Evolutionary conservation across 148 eudicot species (phyloP).

Genomic region (Amaranthus cruentus): DNA sequence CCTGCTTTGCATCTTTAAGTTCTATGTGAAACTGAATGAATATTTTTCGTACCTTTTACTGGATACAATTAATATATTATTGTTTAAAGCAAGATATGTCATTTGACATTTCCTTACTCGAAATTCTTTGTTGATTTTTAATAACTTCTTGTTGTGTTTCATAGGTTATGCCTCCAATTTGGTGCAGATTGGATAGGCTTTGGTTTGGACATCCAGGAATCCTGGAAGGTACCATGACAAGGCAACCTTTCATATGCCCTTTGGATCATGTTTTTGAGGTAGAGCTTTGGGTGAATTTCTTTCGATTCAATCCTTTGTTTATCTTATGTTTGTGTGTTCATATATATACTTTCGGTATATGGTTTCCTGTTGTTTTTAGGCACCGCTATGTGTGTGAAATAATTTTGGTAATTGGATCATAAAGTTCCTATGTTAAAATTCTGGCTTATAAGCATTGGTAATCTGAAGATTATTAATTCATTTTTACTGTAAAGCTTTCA

Average conservation of each 20-base stretch:
- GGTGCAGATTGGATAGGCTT: conserved; percentile 99
- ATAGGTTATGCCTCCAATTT: conserved; percentile 98
- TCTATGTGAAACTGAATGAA: not conserved
- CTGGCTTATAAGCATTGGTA: not conserved
- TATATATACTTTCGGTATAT: no score
- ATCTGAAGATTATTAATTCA: not conserved
- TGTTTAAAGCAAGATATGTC: not conserved
- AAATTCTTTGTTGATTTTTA: conserved; percentile 22
- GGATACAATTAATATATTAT: not conserved
- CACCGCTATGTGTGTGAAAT: not conserved
- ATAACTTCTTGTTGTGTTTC: conserved; percentile 41
- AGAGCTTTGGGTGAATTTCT: conserved; percentile 12
- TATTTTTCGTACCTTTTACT: not conserved
- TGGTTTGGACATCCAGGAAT: conserved; percentile 99
- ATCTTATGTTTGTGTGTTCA: not conserved
- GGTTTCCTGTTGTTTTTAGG: not conserved
- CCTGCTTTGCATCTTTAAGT: not conserved
- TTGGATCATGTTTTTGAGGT: conserved; percentile 98
- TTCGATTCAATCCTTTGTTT: not conserved
- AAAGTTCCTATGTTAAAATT: not conserved
- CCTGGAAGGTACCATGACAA: conserved; percentile 66
- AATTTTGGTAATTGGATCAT: not conserved
- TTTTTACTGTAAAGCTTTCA: no score
- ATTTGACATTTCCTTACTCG: not conserved
- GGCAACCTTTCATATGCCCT: conserved; percentile 91